Evolutionary conservation across 1,284 basidiomycete species (phyloP).

Genomic region (Coniferiporia weirii): DNA sequence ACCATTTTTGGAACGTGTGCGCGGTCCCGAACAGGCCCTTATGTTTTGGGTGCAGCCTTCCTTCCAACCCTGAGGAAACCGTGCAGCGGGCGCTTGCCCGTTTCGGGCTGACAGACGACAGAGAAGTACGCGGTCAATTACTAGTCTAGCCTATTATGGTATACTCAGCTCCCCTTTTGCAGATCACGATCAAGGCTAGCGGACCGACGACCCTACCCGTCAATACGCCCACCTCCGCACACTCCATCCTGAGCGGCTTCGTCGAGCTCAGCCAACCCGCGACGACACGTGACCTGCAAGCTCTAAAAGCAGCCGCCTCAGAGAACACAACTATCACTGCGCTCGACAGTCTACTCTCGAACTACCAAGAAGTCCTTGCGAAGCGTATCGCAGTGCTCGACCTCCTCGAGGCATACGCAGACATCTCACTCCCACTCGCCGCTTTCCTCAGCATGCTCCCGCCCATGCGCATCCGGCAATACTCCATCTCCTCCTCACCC

Average conservation of each 20-base stretch:
- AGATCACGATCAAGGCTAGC: constrained; percentile 36
- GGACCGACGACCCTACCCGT: constrained; percentile 40
- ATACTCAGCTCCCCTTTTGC: neutral
- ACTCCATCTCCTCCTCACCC: constrained; percentile 51
- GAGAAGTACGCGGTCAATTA: constrained; percentile 34
- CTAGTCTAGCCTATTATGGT: too few relatives aligned
- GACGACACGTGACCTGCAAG: constrained; percentile 35
- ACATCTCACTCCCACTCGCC: constrained; percentile 36
- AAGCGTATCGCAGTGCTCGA: constrained; percentile 41
- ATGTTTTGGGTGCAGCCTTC: constrained; percentile 33
- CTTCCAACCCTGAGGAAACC: constrained; percentile 35
- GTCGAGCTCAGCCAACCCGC: constrained; percentile 46
- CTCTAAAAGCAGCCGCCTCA: constrained; percentile 22
- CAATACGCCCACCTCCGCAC: constrained; percentile 33
- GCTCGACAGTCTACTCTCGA: constrained; percentile 27
- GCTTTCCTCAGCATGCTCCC: constrained; percentile 41
- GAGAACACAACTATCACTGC: constrained; percentile 21
- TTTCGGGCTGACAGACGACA: constrained; percentile 38
- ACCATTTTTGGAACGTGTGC: neutral
- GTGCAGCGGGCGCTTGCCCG: constrained; percentile 37
- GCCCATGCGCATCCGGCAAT: constrained; percentile 46
- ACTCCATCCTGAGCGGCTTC: constrained; percentile 37
- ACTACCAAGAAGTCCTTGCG: constrained; percentile 34
- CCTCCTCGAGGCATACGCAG: constrained; percentile 38
- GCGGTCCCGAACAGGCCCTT: neutral